Evolutionary conservation across 148 eudicot species (phyloP), one percentile per base, ranked within the genome.

Genomic region (Polygonum maritimum): DNA sequence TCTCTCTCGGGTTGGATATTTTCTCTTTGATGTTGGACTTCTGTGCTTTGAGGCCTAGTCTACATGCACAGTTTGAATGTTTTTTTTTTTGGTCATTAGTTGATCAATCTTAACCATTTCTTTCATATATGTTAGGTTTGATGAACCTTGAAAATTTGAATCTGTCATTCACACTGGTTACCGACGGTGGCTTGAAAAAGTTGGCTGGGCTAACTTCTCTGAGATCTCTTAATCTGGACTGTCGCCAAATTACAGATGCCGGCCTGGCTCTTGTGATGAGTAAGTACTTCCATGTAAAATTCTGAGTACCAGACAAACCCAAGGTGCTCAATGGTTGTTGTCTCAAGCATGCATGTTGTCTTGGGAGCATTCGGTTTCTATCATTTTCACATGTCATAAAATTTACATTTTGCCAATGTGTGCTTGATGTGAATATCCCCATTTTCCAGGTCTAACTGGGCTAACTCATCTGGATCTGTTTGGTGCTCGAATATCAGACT

Each of bases 401-500:
- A 49, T 4, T 26, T 62, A 2, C 12, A 31, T 36, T 5, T 67
- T 12, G 1, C 16, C 44, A 31, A 16, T 31, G 40, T 67, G 38
- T 65, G 67, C 67, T 10, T 22, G 47, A 60, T 60, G 36, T 70
- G 73, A 70, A 19, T 76, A 51, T 16, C 39, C n/a, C 51, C 26
- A 38, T 13, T 18, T 58, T 38, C 22, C 89, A 94, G 98, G 88
- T 84, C 84, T 94, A 84, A 88, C 91, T 73, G 93, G 91, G n/a
- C 80, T 94, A 87, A 89, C 88, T 74, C 97, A 94, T 84, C 79
- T 94, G 87, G 98, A 94, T 92, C 97, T 94, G 47, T 94, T 94
- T 79, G 97, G 98, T 60, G 97, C 97, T 26, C 78, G 71, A 14
- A 76, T 76, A 76, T 76, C 78, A 76, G 78, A 76, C 31, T 40